Evolutionary conservation across 331 rosid species (phyloP).

Genomic region (Phaseolus coccineus): DNA sequence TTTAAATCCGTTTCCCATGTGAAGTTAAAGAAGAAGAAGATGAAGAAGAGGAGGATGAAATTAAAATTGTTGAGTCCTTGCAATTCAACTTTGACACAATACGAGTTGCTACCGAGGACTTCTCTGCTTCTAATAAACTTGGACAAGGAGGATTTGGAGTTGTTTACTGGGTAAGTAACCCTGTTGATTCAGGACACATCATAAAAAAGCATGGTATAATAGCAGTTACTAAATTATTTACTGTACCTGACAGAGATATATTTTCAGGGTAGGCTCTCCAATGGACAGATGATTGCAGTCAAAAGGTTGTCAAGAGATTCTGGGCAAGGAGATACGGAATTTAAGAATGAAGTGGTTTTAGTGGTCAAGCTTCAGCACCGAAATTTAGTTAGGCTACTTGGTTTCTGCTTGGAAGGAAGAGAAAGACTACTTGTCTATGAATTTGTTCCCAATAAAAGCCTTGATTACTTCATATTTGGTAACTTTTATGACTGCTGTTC

Average conservation of each 20-base stretch:
- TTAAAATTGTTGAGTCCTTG: not conserved
- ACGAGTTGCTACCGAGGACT: not conserved
- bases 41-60: not conserved
- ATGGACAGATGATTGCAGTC: slow-evolving; percentile 41
- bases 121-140: slow-evolving; percentile 3
- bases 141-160: slow-evolving; percentile 24
- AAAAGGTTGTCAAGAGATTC: slow-evolving; percentile 36
- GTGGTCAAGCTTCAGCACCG: slow-evolving; percentile 60
- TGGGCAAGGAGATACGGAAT: slow-evolving; percentile 40
- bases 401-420: slow-evolving; percentile 34
- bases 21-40: not conserved
- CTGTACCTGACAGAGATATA: not conserved
- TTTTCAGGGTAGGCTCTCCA: slow-evolving; percentile 32
- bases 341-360: slow-evolving; percentile 62
- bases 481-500: not conserved
- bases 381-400: slow-evolving; percentile 40
- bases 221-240: not conserved
- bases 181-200: too few species aligned
- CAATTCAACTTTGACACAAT: not conserved
- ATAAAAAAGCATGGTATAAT: too few species aligned
- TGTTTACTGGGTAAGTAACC: not conserved
- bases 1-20: not conserved
- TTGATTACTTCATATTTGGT: slow-evolving; percentile 41
- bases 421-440: slow-evolving; percentile 41
- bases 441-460: slow-evolving; percentile 40